These are phyloP conservation scores for Aaosphaeria pasadenensis DNA, from an alignment of 2,329 filamentous ascomycete species.

Conservation along the genomic window DNA sequence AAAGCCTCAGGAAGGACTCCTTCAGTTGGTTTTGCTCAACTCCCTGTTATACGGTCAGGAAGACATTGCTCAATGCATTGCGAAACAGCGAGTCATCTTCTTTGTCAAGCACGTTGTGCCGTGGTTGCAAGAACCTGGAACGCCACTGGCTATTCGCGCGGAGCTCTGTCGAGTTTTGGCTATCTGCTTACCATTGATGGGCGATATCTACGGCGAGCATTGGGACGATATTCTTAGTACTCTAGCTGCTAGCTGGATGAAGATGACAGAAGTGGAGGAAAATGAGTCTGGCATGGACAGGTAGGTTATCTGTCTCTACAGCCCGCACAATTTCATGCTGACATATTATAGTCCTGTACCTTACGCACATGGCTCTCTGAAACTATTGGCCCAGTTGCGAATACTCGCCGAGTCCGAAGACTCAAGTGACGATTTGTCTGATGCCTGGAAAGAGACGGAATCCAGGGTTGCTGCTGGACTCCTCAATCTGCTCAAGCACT, in stretches of 20 bases:
- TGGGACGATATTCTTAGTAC: slow-evolving; percentile 59
- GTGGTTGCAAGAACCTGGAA: slow-evolving; percentile 59
- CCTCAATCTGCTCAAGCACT: slow-evolving; percentile 60
- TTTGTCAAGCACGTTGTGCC: slow-evolving; percentile 74
- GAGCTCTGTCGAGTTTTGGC: slow-evolving; percentile 53
- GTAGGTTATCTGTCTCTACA: slow-evolving; percentile 4
- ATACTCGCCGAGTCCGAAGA: slow-evolving; percentile 56
- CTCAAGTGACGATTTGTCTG: slow-evolving; percentile 80
- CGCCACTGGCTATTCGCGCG: slow-evolving; percentile 52
- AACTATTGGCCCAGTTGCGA: slow-evolving; percentile 64
- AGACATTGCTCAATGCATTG: slow-evolving; percentile 47
- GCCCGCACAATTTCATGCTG: not conserved
- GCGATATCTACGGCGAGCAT: slow-evolving; percentile 81
- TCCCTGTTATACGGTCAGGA: slow-evolving; percentile 50
- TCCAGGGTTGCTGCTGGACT: slow-evolving; percentile 56
- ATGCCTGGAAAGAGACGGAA: slow-evolving; percentile 65
- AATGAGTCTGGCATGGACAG: slow-evolving; percentile 24
- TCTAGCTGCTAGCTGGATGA: slow-evolving; percentile 36
- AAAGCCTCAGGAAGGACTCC: slow-evolving; percentile 43
- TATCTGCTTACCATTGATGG: slow-evolving; percentile 67
- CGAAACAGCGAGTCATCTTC: slow-evolving; percentile 71
- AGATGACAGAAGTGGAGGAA: slow-evolving; percentile 20
- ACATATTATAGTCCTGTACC: slow-evolving; percentile 39
- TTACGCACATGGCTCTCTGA: slow-evolving; percentile 69
- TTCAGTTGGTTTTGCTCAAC: slow-evolving; percentile 54